phyloP scores from a whole-genome alignment of 2,329 filamentous ascomycete genomes.

The Fusarium praegraminearum region DNA sequence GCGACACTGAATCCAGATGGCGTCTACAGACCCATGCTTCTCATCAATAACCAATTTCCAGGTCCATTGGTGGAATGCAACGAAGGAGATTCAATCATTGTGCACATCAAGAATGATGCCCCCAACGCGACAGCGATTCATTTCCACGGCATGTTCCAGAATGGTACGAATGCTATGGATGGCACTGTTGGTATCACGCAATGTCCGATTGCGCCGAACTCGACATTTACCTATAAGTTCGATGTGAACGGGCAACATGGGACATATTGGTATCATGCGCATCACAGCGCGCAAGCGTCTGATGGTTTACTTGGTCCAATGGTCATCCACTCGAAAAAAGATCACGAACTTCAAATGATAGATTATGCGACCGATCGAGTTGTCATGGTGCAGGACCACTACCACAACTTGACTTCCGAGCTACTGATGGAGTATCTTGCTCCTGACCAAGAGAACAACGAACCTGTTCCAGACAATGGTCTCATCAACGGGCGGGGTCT shows the following conservation, averaged over 20 bases:
- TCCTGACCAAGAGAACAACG: constrained; percentile 66
- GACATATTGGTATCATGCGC: constrained; percentile 73
- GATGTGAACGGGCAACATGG: constrained; percentile 65
- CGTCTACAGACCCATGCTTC: constrained; percentile 68
- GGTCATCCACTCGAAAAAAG: constrained; percentile 70
- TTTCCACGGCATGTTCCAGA: constrained; percentile 83
- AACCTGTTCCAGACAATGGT: constrained; percentile 74
- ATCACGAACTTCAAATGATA: constrained; percentile 47
- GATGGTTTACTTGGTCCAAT: constrained; percentile 77
- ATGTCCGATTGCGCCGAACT: constrained; percentile 73
- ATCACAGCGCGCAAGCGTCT: constrained; percentile 72
- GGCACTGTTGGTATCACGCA: constrained; percentile 76
- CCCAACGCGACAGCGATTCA: constrained; percentile 76
- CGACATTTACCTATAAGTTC: constrained; percentile 75
- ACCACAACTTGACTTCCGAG: constrained; percentile 68
- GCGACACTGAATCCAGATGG: constrained; percentile 71
- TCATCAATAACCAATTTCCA: constrained; percentile 81
- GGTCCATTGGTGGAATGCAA: constrained; percentile 79
- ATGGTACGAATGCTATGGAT: constrained; percentile 80
- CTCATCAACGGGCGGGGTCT: constrained; percentile 69
- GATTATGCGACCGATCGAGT: constrained; percentile 64
- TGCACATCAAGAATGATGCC: constrained; percentile 76
- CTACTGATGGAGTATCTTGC: constrained; percentile 67
- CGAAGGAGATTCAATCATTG: constrained; percentile 77
- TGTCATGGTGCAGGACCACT: constrained; percentile 79